These are phyloP conservation scores for Phytopythium chamaehyphon DNA, from an alignment of 352 stramenopile genomes.

Conservation along the genomic window DNA sequence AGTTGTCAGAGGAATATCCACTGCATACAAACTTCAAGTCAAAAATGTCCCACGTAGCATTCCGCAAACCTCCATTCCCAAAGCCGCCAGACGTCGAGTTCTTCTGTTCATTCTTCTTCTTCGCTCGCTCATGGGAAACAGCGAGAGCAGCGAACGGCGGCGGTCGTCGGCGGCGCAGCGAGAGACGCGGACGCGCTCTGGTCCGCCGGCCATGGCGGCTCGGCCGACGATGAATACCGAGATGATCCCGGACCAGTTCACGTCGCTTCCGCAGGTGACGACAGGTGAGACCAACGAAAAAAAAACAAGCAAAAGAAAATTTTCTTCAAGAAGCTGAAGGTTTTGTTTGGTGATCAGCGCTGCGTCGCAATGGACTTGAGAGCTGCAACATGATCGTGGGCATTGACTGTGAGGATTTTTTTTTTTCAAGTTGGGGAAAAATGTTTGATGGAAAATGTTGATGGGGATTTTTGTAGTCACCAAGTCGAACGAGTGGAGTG, in stretches of 20 bases:
- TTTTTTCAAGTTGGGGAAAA: slow-evolving; percentile 2
- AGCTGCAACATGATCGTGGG: slow-evolving; percentile 84
- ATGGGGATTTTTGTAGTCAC: slow-evolving; percentile 43
- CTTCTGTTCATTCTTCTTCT: not conserved
- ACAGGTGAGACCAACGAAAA: slow-evolving; percentile 13
- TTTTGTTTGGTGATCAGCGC: slow-evolving; percentile 17
- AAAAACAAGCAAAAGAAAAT: not conserved
- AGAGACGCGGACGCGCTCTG: slow-evolving; percentile 27
- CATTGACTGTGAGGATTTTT: slow-evolving; percentile 68
- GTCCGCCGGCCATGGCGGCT: slow-evolving; percentile 25
- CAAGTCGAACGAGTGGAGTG: slow-evolving; percentile 89
- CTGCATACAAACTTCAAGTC: no score
- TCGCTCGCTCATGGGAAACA: slow-evolving; percentile 21
- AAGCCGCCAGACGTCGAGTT: no score
- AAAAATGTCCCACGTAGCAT: no score
- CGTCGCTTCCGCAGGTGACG: slow-evolving; percentile 63
- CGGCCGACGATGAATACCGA: slow-evolving; percentile 16
- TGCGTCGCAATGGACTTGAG: slow-evolving; percentile 71
- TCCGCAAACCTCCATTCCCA: no score
- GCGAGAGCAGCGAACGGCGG: slow-evolving; percentile 12
- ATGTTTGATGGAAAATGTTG: not conserved
- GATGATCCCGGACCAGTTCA: slow-evolving; percentile 74
- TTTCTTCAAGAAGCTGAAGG: not conserved
- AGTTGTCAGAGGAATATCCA: no score
- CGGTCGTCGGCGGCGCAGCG: slow-evolving; percentile 3